Base-by-base conservation (phyloP, 148 eudicot genomes). In the Cornus florida region DNA sequence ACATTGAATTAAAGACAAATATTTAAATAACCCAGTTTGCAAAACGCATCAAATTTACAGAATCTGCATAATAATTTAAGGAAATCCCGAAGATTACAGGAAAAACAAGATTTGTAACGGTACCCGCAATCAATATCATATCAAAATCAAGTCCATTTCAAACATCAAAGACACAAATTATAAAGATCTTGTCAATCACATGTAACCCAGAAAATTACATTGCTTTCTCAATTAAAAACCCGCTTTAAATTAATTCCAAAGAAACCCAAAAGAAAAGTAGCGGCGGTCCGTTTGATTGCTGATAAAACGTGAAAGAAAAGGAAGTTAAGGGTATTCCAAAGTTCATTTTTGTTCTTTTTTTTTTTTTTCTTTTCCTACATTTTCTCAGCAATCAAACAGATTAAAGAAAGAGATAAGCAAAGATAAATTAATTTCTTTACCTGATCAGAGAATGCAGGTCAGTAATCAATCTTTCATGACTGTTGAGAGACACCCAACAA, bases 391-490 rank as follows among this genome's bases (percentile, higher is more conserved):
- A 79, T 64, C 64, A 66, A 71, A 64, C 43, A 28, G 70, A 72
- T 4, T 53, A 53, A 53, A 14, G 17, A 53, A 12, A 53, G 48
- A 43, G 10, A 43, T 43, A 43, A 71, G 76, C 50, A 35, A 68
- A 77, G 66, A 69, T 32, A 57, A 70, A 38, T 14, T 64, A 43
- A 56, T 28, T 28, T 69, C 56, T 57, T 80, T 81, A 90, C 93
- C 90, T 85, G 85, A 83, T 62, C 66, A 62, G 66, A 62, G 56
- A 38, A 75, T 69, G 78, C 69, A 72, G 77, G 77, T 69, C 81
- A 64, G 70, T 77, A 75, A 86, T 77, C 83, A 86, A 86, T 72
- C 78, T 77, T 74, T 83, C 91, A 89, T 87, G 84, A 76, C 88
- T 59, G 79, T 69, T 38, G 75, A 74, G 71, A 77, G 53, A 32